Percentiles rank a stretch among this genome's conserved stretches.
Evolutionary conservation across 768 basidiomycete genomes (phyloP).

Genomic region (Amyloporia xantha): DNA sequence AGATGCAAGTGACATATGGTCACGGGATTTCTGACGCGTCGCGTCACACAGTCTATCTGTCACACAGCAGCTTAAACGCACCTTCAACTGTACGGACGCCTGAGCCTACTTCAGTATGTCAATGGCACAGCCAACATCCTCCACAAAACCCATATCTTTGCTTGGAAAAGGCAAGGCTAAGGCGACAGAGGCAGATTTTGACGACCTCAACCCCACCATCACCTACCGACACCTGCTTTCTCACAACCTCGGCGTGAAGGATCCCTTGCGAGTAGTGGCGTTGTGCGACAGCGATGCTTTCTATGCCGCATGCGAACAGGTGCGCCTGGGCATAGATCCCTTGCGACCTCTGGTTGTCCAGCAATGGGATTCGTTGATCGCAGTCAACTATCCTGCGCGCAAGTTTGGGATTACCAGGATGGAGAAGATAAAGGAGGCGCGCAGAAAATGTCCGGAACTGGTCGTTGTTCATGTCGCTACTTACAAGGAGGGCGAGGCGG

Average conservation of each 20-base stretch:
- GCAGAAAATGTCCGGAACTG: slow-evolving; percentile 79
- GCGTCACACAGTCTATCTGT: background rate
- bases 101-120: background rate
- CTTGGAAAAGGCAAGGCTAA: slow-evolving; percentile 54
- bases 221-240: slow-evolving; percentile 77
- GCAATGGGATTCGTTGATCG: slow-evolving; percentile 88
- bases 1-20: background rate
- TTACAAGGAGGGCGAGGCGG: slow-evolving; percentile 78
- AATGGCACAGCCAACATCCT: background rate
- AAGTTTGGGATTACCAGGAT: slow-evolving; percentile 91
- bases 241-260: slow-evolving; percentile 58
- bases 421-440: slow-evolving; percentile 76
- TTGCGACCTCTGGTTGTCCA: slow-evolving; percentile 70
- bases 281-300: slow-evolving; percentile 91
- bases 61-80: background rate
- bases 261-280: slow-evolving; percentile 79
- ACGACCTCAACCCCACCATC: slow-evolving; percentile 58
- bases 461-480: slow-evolving; percentile 91
- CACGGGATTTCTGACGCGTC: background rate
- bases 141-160: slow-evolving; percentile 1
- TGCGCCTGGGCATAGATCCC: slow-evolving; percentile 60
- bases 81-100: background rate
- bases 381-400: slow-evolving; percentile 93
- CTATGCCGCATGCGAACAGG: slow-evolving; percentile 80
- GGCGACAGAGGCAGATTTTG: slow-evolving; percentile 39